Base-by-base conservation (phyloP, 805 yeast species). In the Candida palmyrensis region DNA sequence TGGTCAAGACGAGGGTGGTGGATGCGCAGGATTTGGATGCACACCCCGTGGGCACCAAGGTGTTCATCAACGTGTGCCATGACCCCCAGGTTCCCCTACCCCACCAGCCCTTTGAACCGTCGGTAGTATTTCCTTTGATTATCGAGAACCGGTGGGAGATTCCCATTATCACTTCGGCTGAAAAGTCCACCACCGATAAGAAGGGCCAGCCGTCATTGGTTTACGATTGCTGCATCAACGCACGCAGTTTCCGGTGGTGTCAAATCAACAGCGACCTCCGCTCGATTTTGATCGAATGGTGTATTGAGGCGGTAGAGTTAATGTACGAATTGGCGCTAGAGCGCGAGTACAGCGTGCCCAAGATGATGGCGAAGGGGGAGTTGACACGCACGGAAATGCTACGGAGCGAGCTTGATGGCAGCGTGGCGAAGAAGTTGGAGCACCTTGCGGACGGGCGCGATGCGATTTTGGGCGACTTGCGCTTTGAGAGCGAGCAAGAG, bases 111-210 rank as follows among this genome's bases (percentile, higher is more conserved):
- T 82, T 80, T 47, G 68, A 71, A 23, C 78, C 87, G 3, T 68
- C 62, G 24, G 53, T 62, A 2, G 76, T 85, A 2, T 78, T 78
- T 45, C 78, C 81, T 1, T 54, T 76, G 32, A 79, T 82, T 15
- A 73, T 79, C 56, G 76, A 75, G 23, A 79, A 79, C 47, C 68
- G 81, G 47, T 88, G 96, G 95, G 88, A 82, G 38, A 80, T 87
- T 2, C 96, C 96, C 1, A 75, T 89, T 2, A 71, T 83, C 2
- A 76, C 85, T 0, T 77, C 90, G 0, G 65, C 70, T 0, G 73
- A 71, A 30, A 52, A 68, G 35, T 49, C 79, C 9, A 81, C 72
- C 28, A 51, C 39, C 10, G 96, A 89, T 53, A 88, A 88, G 49
- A 76, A 76, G 45, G 94, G 94, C 1, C 55, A 59, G 3, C 53